Conservation (phyloP, 176 grass and related monocot genomes). For the Aegilops speltoides region DNA sequence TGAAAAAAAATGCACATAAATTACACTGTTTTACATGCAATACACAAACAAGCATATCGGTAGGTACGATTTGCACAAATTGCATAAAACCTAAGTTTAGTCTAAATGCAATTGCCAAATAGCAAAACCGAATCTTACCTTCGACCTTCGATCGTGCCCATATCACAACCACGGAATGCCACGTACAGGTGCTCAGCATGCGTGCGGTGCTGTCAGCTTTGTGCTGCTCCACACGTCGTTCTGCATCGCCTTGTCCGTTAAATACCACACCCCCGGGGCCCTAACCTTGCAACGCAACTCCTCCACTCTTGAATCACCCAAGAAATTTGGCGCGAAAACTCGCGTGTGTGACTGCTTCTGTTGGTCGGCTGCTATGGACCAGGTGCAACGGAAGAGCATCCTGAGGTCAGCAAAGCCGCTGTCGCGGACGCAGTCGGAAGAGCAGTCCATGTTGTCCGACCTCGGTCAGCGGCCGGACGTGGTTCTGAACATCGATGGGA, state of each 20-base stretch:
- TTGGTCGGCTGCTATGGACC: slow-evolving; percentile 11
- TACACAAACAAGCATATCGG: no score
- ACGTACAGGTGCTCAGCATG: background rate
- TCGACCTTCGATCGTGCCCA: slow-evolving; percentile 1
- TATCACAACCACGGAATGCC: background rate
- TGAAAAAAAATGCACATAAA: no score
- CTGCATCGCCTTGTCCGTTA: background rate
- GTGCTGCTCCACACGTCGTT: slow-evolving; percentile 41
- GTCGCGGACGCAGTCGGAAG: slow-evolving; percentile 1
- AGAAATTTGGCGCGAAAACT: background rate
- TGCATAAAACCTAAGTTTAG: no score
- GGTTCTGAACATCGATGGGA: slow-evolving; percentile 68
- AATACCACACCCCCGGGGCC: background rate
- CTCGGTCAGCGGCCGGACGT: slow-evolving; percentile 32
- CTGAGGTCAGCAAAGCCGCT: slow-evolving; percentile 2
- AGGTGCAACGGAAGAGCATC: slow-evolving; percentile 24
- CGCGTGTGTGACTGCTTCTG: background rate
- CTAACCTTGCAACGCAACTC: background rate
- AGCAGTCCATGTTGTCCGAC: slow-evolving; percentile 20
- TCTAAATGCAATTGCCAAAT: no score
- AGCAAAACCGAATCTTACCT: no score
- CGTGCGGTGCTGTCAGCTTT: background rate
- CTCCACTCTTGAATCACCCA: background rate
- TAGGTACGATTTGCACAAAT: no score
- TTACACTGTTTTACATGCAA: no score